Conservation (phyloP, 768 basidiomycete species). For the Termitomyces heimii region DNA sequence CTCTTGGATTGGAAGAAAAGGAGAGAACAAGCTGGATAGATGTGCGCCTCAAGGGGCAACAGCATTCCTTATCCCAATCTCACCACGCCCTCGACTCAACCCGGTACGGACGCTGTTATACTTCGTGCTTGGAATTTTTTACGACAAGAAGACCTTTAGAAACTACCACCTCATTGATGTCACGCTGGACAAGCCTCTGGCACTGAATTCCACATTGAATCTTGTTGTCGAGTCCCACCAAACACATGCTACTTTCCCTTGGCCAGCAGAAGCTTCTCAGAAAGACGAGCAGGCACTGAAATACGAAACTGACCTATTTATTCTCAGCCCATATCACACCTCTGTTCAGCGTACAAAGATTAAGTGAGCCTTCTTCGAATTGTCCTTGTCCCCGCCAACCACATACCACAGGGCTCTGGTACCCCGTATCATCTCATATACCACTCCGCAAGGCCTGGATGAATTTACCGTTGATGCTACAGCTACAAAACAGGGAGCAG, state of each 20-base stretch:
- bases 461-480: slow-evolving; percentile 54
- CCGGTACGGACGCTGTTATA: slow-evolving; percentile 35
- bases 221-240: slow-evolving; percentile 76
- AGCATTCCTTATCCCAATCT: slow-evolving; percentile 42
- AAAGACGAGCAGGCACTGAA: slow-evolving; percentile 74
- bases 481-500: slow-evolving; percentile 70
- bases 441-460: slow-evolving; percentile 56
- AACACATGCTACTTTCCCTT: slow-evolving; percentile 72
- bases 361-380: slow-evolving; percentile 46
- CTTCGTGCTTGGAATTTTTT: neutral
- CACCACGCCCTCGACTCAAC: slow-evolving; percentile 42
- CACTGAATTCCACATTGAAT: slow-evolving; percentile 57
- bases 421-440: slow-evolving; percentile 67
- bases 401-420: slow-evolving; percentile 49
- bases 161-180: slow-evolving; percentile 54
- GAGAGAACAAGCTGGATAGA: slow-evolving; percentile 72
- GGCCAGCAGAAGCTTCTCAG: slow-evolving; percentile 71
- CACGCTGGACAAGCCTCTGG: slow-evolving; percentile 54
- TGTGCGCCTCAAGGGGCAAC: slow-evolving; percentile 72
- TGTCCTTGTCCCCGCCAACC: neutral
- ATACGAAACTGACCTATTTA: slow-evolving; percentile 71
- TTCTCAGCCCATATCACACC: slow-evolving; percentile 80
- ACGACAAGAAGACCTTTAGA: slow-evolving; percentile 19
- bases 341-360: slow-evolving; percentile 82
- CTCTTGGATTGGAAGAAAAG: slow-evolving; percentile 57